Evolutionary conservation across 1,139 yeast species (phyloP), one percentile per base, ranked within the genome.

Genomic region (Debaryomyces singareniensis): DNA sequence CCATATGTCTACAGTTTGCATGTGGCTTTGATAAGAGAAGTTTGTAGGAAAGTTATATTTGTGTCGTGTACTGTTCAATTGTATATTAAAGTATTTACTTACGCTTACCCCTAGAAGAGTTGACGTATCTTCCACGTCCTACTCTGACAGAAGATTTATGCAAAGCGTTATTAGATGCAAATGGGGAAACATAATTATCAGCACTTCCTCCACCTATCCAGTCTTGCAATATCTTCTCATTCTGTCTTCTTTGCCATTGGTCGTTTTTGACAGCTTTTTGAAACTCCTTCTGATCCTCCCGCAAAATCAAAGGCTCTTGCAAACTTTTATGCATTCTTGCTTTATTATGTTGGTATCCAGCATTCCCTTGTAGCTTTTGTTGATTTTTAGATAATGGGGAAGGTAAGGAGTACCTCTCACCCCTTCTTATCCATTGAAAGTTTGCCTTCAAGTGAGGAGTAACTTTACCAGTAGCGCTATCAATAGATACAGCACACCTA

Each of bases 171-270:
- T 75, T 69, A 5, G 87, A 54, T 35, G 61, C 82, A 56, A 91
- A 91, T 6, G 98, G 97, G n/a, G 95, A 81, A 34, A 81, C 77
- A 45, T 77, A 79, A 45, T 84, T 81, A 47, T 89, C 97, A 5
- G 95, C 96, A 36, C 94, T 81, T 4, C 94, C 96, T 13, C 95
- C 95, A 16, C 96, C 96, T 32, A 87, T 77, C 83, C 94, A 91
- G 48, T 86, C 87, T 45, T 81, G 78, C 40, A 87, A 62, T 39
- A 82, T 64, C 58, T 87, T 87, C 45, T 87, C 96, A 44, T 85
- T 85, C 48, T 85, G 84, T 46, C 82, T 72, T 51, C 85, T 75
- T 45, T 80, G 82, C 94, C 96, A 86, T 29, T 79, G 78, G 35
- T 87, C 94, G 47, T 84, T 80, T 52, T 87, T 87, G 35, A 89